A percentile compares a stretch with the other conserved stretches of the same genome.
Evolutionary conservation across 169 alveolate species (phyloP).

Genomic region (Plasmodium fragile): DNA sequence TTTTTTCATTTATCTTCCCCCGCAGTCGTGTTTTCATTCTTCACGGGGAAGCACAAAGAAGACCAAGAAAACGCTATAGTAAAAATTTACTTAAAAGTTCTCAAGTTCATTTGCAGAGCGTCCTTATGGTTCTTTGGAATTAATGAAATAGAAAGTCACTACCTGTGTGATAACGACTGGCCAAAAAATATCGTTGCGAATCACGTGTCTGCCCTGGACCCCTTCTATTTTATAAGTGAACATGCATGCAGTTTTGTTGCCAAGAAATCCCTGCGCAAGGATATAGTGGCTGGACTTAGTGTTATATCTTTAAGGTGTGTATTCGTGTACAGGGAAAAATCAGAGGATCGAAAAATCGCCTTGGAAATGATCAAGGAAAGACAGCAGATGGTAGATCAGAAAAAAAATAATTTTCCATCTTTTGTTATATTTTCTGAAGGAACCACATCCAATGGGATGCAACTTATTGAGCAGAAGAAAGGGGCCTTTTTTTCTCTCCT

Average conservation of each 20-base stretch:
- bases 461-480: conserved; percentile 45
- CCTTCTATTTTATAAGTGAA: conserved; percentile 62
- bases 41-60: conserved; percentile 6
- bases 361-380: conserved; percentile 59
- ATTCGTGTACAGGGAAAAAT: conserved; percentile 60
- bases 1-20: neutral
- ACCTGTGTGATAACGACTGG: conserved; percentile 71
- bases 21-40: neutral
- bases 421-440: conserved; percentile 75
- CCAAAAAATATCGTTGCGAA: conserved; percentile 71
- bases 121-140: conserved; percentile 43
- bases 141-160: conserved; percentile 26
- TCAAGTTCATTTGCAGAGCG: conserved; percentile 36
- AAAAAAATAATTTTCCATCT: conserved; percentile 46
- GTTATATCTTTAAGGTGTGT: conserved; percentile 59
- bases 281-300: conserved; percentile 24
- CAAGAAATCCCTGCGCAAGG: conserved; percentile 62
- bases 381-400: conserved; percentile 17
- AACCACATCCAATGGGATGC: conserved; percentile 64
- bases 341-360: conserved; percentile 56
- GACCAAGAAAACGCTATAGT: conserved; percentile 1
- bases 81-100: conserved; percentile 29
- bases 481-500: conserved; percentile 57
- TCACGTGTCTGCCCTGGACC: conserved; percentile 61
- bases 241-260: conserved; percentile 77